phyloP scores from a whole-genome alignment of 108 stramenopile genomes.

The Fistulifera solaris region DNA sequence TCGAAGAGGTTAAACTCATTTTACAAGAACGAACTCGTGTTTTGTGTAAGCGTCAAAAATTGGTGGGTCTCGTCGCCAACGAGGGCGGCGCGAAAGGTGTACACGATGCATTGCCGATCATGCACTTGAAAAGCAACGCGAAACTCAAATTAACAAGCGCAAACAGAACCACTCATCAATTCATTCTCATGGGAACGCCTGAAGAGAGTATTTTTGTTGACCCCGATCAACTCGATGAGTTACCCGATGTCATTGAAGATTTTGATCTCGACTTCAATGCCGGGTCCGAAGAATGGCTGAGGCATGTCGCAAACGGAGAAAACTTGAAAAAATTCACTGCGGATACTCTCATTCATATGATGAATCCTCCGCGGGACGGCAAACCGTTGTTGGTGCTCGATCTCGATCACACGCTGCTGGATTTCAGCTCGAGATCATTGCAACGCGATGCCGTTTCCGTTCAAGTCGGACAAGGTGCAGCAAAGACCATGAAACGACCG shows the following conservation, averaged over 20 bases:
- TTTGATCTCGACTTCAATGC: conserved; percentile 88
- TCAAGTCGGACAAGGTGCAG: conserved; percentile 15
- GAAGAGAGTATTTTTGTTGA: conserved; percentile 90
- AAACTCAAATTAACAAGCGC: conserved; percentile 5
- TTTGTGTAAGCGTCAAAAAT: conserved; percentile 81
- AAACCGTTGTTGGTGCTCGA: conserved; percentile 90
- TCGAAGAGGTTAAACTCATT: conserved; percentile 53
- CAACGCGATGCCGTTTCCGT: conserved; percentile 25
- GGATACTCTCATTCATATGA: conserved; percentile 73
- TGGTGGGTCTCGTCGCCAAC: conserved; percentile 69
- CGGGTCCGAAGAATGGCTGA: conserved; percentile 60
- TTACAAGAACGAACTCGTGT: conserved; percentile 57
- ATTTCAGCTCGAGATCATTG: conserved; percentile 63
- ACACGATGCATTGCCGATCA: conserved; percentile 54
- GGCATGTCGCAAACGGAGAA: conserved; percentile 76
- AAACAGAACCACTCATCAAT: conserved; percentile 34
- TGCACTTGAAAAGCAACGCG: conserved; percentile 40
- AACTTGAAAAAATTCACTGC: conserved; percentile 84
- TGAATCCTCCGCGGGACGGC: conserved; percentile 69
- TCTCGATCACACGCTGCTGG: conserved; percentile 92
- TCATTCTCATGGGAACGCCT: conserved; percentile 94
- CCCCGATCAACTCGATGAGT: conserved; percentile 58
- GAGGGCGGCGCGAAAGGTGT: conserved; percentile 21
- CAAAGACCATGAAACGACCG: conserved; percentile 46
- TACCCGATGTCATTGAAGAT: conserved; percentile 86